Conservation (phyloP, 1,284 basidiomycete genomes). For the Entoloma clypeatum region DNA sequence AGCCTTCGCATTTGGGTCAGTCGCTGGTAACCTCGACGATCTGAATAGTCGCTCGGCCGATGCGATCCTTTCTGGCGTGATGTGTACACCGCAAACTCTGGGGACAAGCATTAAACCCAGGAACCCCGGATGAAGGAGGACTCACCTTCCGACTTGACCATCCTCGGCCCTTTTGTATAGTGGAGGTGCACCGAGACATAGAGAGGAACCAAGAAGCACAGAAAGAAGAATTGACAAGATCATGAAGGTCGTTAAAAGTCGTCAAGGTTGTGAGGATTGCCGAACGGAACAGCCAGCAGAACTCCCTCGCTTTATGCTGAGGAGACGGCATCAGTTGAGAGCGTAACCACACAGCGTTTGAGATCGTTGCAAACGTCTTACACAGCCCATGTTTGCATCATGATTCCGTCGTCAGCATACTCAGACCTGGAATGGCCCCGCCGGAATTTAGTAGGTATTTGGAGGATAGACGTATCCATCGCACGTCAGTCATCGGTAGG, state of each 20-base stretch:
- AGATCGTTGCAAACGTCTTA: too few relatives aligned
- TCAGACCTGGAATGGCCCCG: too few relatives aligned
- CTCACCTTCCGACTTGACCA: conserved; percentile 9
- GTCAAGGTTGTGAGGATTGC: conserved; percentile 12
- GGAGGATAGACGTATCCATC: too few relatives aligned
- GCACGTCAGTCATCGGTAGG: too few relatives aligned
- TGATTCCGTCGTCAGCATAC: too few relatives aligned
- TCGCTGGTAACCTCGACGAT: conserved; percentile 21
- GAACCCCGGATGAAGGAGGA: not conserved
- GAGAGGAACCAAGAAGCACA: conserved; percentile 17
- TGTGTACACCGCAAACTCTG: conserved; percentile 36
- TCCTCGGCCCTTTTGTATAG: conserved; percentile 10
- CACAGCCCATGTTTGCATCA: too few relatives aligned
- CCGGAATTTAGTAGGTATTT: too few relatives aligned
- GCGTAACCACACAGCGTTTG: too few relatives aligned
- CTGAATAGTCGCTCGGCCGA: conserved; percentile 38
- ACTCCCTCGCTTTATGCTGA: conserved; percentile 1
- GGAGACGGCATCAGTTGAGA: not conserved
- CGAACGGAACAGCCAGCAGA: not conserved
- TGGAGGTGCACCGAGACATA: conserved; percentile 17
- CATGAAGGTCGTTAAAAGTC: conserved; percentile 16
- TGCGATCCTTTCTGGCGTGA: conserved; percentile 29
- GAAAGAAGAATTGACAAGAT: conserved; percentile 16
- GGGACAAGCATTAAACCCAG: not conserved
- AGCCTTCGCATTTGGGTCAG: conserved; percentile 26